Conservation (phyloP, 106 monocot genomes). For the Phalaenopsis aphrodite region DNA sequence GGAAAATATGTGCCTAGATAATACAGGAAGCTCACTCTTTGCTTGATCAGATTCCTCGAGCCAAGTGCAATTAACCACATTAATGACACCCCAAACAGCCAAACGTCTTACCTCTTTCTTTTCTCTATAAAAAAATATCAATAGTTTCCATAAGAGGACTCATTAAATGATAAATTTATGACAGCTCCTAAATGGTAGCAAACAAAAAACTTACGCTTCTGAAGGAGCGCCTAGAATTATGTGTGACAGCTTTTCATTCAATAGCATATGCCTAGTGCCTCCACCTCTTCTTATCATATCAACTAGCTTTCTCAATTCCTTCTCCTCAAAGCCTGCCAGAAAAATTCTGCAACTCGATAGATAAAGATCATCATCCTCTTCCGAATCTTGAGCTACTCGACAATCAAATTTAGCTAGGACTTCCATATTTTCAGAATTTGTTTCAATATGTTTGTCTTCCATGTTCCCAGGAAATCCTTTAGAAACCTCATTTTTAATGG, state of each 20-base stretch:
- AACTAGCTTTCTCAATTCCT: slow-evolving; percentile 45
- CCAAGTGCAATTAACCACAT: slow-evolving; percentile 72
- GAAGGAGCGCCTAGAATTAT: slow-evolving; percentile 81
- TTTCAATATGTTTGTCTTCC: slow-evolving; percentile 23
- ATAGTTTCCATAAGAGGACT: neutral
- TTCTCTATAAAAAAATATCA: slow-evolving; percentile 47
- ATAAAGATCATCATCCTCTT: slow-evolving; percentile 83
- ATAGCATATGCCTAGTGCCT: slow-evolving; percentile 59
- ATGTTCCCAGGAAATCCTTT: slow-evolving; percentile 14
- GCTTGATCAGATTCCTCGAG: slow-evolving; percentile 76
- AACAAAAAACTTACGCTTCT: slow-evolving; percentile 57
- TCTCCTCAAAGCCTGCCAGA: slow-evolving; percentile 67
- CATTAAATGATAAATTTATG: neutral
- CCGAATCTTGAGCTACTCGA: slow-evolving; percentile 77
- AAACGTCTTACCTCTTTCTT: slow-evolving; percentile 78
- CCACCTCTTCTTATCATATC: slow-evolving; percentile 83
- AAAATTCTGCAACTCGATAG: slow-evolving; percentile 72
- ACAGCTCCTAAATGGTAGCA: neutral
- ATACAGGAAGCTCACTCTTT: slow-evolving; percentile 80
- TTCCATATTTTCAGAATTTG: slow-evolving; percentile 14
- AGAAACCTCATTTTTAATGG: slow-evolving; percentile 11
- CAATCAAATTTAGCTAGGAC: slow-evolving; percentile 29
- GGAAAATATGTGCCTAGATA: slow-evolving; percentile 39
- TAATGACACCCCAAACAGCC: slow-evolving; percentile 73
- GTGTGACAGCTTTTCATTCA: slow-evolving; percentile 85